Base-by-base conservation (phyloP, 192 early-diverging fungal genomes). In the Diversispora epigaea region DNA sequence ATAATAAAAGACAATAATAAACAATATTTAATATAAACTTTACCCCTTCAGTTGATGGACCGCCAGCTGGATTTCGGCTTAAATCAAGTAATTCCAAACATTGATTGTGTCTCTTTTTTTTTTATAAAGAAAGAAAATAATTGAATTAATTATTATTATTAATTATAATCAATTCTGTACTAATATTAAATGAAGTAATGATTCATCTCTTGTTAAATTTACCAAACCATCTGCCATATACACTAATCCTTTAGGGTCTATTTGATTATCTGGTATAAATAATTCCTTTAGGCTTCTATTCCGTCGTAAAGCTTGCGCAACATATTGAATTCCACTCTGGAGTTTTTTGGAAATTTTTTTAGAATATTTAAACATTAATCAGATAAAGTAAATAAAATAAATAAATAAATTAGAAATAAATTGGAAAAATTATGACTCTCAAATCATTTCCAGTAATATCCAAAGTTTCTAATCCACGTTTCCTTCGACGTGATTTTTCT, bases 221-320 rank as follows among this genome's bases (percentile, higher is more conserved):
- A 88, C 87, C 61, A 89, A 74, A 11, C 84, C 83, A 64, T 88
- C 85, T 2, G 80, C 85, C 21, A 89, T 62, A 15, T 77, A 72
- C 17, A 50, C 50, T 41, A 83, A 83, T 15, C 86, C 80, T 7
- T 79, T 77, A 19, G 82, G 57, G 63, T 88, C 88, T 39, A 89
- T 80, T 21, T 82, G 86, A 77, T 84, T 85, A 40, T 86, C 82
- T 21, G 66, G 61, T 44, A 88, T 43, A 7, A 76, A 62, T 46
- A 89, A 68, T 22, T 74, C 67, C 19, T 78, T 83, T 10, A 89
- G 67, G 3, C 81, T 84, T 71, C 77, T 76, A 68, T 89, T 89
- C 11, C 85, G 45, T 46, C 81, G 77, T 12, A 89, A 70, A n/a
- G 81, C 86, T 25, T 87, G 85, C 47, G 88, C 83, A 39, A 89